Evolutionary conservation across 768 basidiomycete genomes (phyloP), one percentile per base, ranked within the genome.

Genomic region (Kwoniella pini): DNA sequence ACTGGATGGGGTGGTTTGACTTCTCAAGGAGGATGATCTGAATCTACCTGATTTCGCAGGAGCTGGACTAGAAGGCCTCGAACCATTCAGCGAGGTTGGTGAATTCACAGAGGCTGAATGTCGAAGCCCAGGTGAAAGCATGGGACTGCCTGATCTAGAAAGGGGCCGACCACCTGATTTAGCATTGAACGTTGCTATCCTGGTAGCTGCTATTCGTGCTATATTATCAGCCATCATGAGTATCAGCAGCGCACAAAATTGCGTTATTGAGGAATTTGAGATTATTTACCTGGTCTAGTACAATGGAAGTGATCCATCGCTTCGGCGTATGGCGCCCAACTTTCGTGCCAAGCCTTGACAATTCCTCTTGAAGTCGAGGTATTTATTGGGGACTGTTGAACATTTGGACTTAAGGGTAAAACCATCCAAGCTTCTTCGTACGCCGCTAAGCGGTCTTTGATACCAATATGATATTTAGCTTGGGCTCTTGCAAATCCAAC

Each of bases 221-320:
- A 33, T 11, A 51, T 19, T 1, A 45, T 46, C 26, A 64, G 49
- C 42, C 22, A 12, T 42, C 27, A 19, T 17, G n/a, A 33, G 9
- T 36, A n/a, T 10, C 33, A 26, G 1, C 12, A 11, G 27, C 42
- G 6, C 7, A n/a, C n/a, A n/a, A n/a, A n/a, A n/a, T n/a, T n/a
- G n/a, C n/a, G n/a, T n/a, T n/a, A n/a, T n/a, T n/a, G n/a, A n/a
- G n/a, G n/a, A n/a, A n/a, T n/a, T n/a, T n/a, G n/a, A n/a, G n/a
- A n/a, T n/a, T n/a, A n/a, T 64, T 57, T 54, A 69, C 68, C 42
- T 15, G 70, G 67, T 17, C 63, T 54, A 10, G 71, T 71, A 27
- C 50, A 65, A 4, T 61, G 38, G 57, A 75, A 69, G 49, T 75
- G 60, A 13, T 74, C 74, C 61, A 75, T 64, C 26, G 70, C 71